Conservation (phyloP, 768 basidiomycete genomes). For the Rickenella mellea region DNA sequence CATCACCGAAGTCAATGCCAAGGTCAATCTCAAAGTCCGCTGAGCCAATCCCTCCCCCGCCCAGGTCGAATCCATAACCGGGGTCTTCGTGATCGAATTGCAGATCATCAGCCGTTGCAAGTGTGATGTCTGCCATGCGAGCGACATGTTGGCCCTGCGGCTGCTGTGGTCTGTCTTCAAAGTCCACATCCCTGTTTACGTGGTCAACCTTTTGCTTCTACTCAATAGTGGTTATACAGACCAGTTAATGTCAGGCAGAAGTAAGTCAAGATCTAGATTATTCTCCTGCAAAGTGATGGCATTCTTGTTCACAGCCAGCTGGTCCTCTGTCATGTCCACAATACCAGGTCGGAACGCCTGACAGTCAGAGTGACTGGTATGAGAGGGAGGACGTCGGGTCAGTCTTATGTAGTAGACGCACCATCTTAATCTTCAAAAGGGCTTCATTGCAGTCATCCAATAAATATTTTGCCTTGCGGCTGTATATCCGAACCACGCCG, state of each 20-base stretch:
- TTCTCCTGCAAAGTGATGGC: constrained; percentile 80
- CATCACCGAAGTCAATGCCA: constrained; percentile 70
- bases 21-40: constrained; percentile 76
- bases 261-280: constrained; percentile 70
- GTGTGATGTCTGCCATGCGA: constrained; percentile 80
- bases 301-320: constrained; percentile 76
- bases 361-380: neutral
- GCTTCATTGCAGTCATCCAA: constrained; percentile 98
- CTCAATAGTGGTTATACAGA: constrained; percentile 19
- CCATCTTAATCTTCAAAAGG: constrained; percentile 91
- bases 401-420: constrained; percentile 17
- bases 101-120: constrained; percentile 64
- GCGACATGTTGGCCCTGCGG: constrained; percentile 75
- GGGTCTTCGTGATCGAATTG: constrained; percentile 50
- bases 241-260: constrained; percentile 79
- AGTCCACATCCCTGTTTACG: constrained; percentile 62
- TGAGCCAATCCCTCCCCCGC: constrained; percentile 76
- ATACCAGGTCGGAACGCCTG: constrained; percentile 92
- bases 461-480: constrained; percentile 94
- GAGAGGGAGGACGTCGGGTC: neutral
- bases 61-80: constrained; percentile 67
- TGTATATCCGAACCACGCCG: constrained; percentile 96
- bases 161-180: constrained; percentile 57
- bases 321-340: constrained; percentile 95
- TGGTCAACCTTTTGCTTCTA: constrained; percentile 6